Percentiles rank a stretch among this genome's conserved stretches.
phyloP scores from a whole-genome alignment of 768 basidiomycete genomes.

The Leucosporidium yakuticum region DNA sequence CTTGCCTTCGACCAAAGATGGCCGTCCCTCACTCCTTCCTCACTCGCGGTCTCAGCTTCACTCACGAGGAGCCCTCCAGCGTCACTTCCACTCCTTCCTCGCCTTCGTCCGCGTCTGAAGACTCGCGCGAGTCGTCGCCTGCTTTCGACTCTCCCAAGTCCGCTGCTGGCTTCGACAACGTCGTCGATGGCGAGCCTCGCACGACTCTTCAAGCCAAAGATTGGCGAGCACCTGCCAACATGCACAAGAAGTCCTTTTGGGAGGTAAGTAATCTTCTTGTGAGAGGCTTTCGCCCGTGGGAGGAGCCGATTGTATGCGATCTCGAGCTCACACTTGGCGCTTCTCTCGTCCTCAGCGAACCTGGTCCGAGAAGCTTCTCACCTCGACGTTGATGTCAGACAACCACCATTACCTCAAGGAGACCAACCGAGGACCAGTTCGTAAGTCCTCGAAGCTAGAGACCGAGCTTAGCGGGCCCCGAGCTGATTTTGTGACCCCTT shows the following conservation, averaged over 20 bases:
- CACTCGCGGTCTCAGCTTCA: not conserved
- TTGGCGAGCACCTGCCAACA: not conserved
- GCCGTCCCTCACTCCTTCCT: not conserved
- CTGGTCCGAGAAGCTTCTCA: not conserved
- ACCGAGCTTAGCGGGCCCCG: not conserved
- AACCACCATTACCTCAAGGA: not conserved
- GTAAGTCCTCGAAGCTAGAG: not conserved
- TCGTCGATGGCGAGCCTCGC: not conserved
- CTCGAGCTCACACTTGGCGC: not conserved
- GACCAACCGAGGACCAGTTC: not conserved
- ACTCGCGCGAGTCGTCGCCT: not conserved
- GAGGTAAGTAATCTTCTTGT: not conserved
- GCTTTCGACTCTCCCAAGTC: not conserved
- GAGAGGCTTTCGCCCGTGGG: not conserved
- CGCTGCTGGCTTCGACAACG: no score
- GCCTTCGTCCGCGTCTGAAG: not conserved
- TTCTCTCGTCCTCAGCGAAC: not conserved
- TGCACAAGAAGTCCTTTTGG: not conserved
- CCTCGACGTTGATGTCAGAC: not conserved
- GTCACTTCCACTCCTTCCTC: not conserved
- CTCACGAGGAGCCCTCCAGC: not conserved
- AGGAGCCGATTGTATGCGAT: no score
- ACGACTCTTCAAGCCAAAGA: constrained; percentile 1
- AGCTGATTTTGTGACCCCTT: not conserved
- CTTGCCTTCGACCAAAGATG: not conserved